Conservation (phyloP, 164 flowering plant species). For the Aristolochia californica region DNA sequence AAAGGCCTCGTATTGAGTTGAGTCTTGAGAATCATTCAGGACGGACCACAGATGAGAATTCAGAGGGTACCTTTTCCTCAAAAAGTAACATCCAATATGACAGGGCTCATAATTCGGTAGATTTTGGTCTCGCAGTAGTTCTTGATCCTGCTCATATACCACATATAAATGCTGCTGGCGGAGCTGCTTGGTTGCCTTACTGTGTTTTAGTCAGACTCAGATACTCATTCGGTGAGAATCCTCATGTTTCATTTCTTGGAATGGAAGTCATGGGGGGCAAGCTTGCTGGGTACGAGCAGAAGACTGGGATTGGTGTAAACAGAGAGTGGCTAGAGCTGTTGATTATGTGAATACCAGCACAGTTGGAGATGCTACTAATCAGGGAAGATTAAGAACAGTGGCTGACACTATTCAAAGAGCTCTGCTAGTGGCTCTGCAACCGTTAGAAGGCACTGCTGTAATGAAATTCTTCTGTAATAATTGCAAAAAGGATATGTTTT, state of each 20-base stretch:
- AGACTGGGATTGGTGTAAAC: conserved; percentile 90
- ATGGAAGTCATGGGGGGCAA: conserved; percentile 96
- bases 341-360: conserved; percentile 23
- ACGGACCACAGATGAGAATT: conserved; percentile 26
- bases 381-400: conserved; percentile 70
- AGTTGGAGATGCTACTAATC: conserved; percentile 41
- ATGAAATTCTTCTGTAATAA: conserved; percentile 30
- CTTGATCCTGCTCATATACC: conserved; percentile 90
- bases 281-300: conserved; percentile 76
- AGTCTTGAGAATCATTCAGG: conserved; percentile 91
- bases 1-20: conserved; percentile 76
- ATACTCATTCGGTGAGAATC: conserved; percentile 72
- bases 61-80: conserved; percentile 37
- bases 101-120: conserved; percentile 68
- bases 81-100: conserved; percentile 93
- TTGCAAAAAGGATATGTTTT: no score
- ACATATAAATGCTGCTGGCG: conserved; percentile 87
- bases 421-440: conserved; percentile 53
- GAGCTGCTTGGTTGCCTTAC: conserved; percentile 98
- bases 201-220: conserved; percentile 89
- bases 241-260: conserved; percentile 57
- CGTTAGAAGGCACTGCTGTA: conserved; percentile 44
- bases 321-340: conserved; percentile 65
- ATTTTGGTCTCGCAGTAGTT: conserved; percentile 85
- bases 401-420: conserved; percentile 79